Base-by-base conservation (phyloP, 768 basidiomycete genomes). In the Hericium erinaceus region DNA sequence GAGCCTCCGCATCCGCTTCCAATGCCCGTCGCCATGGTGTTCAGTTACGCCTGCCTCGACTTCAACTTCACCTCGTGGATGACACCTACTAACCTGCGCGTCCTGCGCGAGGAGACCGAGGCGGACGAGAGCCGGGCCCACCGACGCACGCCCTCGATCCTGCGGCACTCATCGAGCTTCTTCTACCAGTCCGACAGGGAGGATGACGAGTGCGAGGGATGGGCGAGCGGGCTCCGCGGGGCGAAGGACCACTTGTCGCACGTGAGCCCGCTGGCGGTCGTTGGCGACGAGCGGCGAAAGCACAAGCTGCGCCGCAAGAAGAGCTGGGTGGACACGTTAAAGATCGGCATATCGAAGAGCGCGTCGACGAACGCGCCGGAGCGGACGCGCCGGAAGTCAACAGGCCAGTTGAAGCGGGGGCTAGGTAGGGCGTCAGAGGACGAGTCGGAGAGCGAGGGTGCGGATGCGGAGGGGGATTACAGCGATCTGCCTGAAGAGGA, bases 51-150 rank as follows among this genome's bases (percentile, higher is more conserved):
- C 0, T 89, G 89, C 24, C 79, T 98, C 48, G 95, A 98, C 70
- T 98, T 99, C 75, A 98, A 98, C 69, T 98, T 95, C 66, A 93
- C 92, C 0, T 95, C 94, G 20, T 98, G 95, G 95, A 93, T 94
- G 92, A 80, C 89, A 0, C 83, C 84, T 9, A 80, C 80, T 18
- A 84, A 98, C 69, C 76, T 98, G 57, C 84, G 82, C 4, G 87
- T 95, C 28, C 76, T 98, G 13, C 82, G 88, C 55, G 82, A 87
- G 2, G 95, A 98, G 53, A 63, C 62, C 1, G 62, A 63, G 53
- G 61, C 61, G 1, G 62, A 63, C 39, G 62, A 63, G 56, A 49
- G 54, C 28, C 55, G 62, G 20, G 18, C 58, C 11, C 56, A 58
- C 18, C 40, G 54, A 16, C 62, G 56, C 33, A 59, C 62, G 18